Conservation (phyloP, 768 basidiomycete species). For the Collybiopsis luxurians region DNA sequence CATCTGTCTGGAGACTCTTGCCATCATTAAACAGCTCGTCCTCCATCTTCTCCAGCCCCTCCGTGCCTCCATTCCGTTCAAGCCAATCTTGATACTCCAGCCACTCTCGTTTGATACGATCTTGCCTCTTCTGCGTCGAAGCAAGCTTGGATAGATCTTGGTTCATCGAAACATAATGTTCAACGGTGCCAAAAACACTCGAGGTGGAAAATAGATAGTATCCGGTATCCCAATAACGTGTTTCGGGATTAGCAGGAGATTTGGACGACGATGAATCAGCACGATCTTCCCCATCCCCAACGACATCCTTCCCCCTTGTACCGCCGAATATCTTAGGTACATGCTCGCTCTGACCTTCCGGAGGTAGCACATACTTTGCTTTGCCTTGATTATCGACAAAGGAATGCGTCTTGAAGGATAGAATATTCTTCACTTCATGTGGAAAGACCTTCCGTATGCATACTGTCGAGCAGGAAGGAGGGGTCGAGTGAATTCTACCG, state of each 20-base stretch:
- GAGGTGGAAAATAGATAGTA: slow-evolving; percentile 72
- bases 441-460: slow-evolving; percentile 67
- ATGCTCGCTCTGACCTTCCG: slow-evolving; percentile 58
- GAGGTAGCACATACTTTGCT: slow-evolving; percentile 59
- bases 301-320: slow-evolving; percentile 27
- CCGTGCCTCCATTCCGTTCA: slow-evolving; percentile 14
- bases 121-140: slow-evolving; percentile 34
- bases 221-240: slow-evolving; percentile 69
- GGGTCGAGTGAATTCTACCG: slow-evolving; percentile 47
- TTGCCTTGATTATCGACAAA: slow-evolving; percentile 39
- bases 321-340: slow-evolving; percentile 46
- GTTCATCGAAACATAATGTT: slow-evolving; percentile 61
- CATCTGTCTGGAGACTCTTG: slow-evolving; percentile 10
- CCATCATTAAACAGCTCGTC: slow-evolving; percentile 16
- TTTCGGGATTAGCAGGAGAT: slow-evolving; percentile 24
- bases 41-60: slow-evolving; percentile 15
- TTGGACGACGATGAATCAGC: background rate
- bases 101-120: slow-evolving; percentile 41
- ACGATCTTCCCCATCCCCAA: slow-evolving; percentile 24
- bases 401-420: slow-evolving; percentile 40
- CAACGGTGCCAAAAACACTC: slow-evolving; percentile 48
- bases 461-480: slow-evolving; percentile 45
- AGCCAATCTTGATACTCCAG: slow-evolving; percentile 51
- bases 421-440: slow-evolving; percentile 57
- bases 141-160: slow-evolving; percentile 52